Percentiles rank a stretch among this genome's conserved stretches.
Evolutionary conservation across 2,329 filamentous ascomycete species (phyloP).

Genomic region (Ilyonectria sp.): DNA sequence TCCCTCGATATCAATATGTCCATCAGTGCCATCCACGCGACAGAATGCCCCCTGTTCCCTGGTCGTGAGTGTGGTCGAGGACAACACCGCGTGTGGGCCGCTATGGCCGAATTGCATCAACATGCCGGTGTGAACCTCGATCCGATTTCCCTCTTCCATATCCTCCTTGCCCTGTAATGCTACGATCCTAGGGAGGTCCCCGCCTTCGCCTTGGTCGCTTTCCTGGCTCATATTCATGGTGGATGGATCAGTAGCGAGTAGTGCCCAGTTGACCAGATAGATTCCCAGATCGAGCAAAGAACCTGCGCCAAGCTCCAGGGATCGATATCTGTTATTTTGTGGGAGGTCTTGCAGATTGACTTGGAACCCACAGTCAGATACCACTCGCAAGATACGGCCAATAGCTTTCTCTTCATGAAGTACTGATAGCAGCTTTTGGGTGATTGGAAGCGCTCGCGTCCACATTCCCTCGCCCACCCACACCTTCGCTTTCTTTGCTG

Average conservation of each 20-base stretch:
- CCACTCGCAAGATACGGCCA: background rate
- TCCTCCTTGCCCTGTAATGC: conserved; percentile 1
- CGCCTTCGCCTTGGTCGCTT: background rate
- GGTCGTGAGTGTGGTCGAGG: conserved; percentile 4
- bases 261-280: conserved; percentile 46
- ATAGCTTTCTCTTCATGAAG: conserved; percentile 15
- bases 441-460: conserved; percentile 54
- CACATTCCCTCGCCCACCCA: conserved; percentile 55
- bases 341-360: background rate
- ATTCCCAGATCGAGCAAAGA: conserved; percentile 52
- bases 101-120: conserved; percentile 7
- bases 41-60: background rate
- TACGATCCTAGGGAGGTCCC: background rate
- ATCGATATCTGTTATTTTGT: conserved; percentile 18
- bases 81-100: conserved; percentile 1
- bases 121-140: conserved; percentile 11
- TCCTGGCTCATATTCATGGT: background rate
- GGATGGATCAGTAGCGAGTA: conserved; percentile 2
- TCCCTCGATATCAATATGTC: background rate
- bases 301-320: conserved; percentile 40
- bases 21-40: conserved; percentile 8
- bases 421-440: background rate
- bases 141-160: background rate
- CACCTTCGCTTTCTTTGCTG: conserved; percentile 49
- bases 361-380: conserved; percentile 12